Conservation (phyloP, 2,329 filamentous ascomycete genomes). For the Akanthomyces uredinophilus region DNA sequence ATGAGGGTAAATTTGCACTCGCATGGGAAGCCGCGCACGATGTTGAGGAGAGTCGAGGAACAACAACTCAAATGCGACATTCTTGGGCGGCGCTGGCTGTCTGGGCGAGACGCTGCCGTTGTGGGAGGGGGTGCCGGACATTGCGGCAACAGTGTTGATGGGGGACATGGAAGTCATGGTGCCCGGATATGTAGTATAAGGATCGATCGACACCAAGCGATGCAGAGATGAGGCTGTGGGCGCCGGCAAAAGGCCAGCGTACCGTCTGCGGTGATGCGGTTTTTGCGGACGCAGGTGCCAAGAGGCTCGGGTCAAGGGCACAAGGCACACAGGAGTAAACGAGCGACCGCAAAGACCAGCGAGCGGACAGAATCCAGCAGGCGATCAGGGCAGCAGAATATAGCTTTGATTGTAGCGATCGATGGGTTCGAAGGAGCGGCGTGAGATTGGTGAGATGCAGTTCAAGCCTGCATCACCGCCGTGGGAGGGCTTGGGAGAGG, state of each 20-base stretch:
- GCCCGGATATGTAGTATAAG: slow-evolving; percentile 23
- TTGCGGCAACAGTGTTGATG: slow-evolving; percentile 30
- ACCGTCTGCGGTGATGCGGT: slow-evolving; percentile 22
- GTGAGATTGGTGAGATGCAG: slow-evolving; percentile 6
- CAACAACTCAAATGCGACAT: slow-evolving; percentile 73
- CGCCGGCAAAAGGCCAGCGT: slow-evolving; percentile 5
- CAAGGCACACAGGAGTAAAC: background rate
- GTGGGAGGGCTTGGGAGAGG: background rate
- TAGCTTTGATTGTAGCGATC: slow-evolving; percentile 4
- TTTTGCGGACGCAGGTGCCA: slow-evolving; percentile 24
- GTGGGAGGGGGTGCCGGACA: slow-evolving; percentile 33
- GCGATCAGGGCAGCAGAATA: background rate
- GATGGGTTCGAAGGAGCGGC: slow-evolving; percentile 7
- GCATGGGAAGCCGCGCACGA: slow-evolving; percentile 73
- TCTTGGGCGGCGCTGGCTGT: slow-evolving; percentile 55
- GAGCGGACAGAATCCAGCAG: background rate
- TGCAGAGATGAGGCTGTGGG: slow-evolving; percentile 7
- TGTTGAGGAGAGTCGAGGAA: slow-evolving; percentile 63
- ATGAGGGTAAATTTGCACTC: slow-evolving; percentile 87
- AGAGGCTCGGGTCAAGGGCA: slow-evolving; percentile 3
- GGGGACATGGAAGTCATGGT: slow-evolving; percentile 45
- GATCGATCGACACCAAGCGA: slow-evolving; percentile 21
- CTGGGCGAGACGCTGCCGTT: slow-evolving; percentile 44
- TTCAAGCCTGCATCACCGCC: slow-evolving; percentile 14
- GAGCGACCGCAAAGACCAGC: background rate